A percentile compares a stretch with the other conserved stretches of the same genome.
Conservation (phyloP, 345 rosid species). For the Sonneratia alba region DNA sequence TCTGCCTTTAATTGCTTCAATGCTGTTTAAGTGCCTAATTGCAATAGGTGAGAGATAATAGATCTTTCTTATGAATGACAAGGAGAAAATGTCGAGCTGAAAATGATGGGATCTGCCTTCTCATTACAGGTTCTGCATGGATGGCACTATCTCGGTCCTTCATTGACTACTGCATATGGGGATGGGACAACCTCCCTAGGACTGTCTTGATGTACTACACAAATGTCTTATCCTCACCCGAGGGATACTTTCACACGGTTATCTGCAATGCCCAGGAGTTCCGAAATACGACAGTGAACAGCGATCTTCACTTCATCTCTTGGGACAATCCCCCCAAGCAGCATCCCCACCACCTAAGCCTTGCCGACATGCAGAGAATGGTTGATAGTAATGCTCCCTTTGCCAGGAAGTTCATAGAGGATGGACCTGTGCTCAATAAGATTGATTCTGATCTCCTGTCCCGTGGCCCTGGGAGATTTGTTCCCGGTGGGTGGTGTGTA, state of each 20-base stretch:
- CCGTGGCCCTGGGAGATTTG: constrained; percentile 45
- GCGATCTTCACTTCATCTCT: constrained; percentile 85
- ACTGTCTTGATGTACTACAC: constrained; percentile 81
- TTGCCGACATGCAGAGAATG: constrained; percentile 59
- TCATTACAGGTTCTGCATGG: constrained; percentile 85
- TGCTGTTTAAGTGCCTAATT: neutral
- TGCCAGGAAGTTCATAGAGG: constrained; percentile 61
- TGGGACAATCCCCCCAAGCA: constrained; percentile 99
- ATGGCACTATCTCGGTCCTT: constrained; percentile 88
- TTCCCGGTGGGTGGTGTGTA: constrained; percentile 90
- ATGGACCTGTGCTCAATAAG: constrained; percentile 69
- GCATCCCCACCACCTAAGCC: constrained; percentile 68
- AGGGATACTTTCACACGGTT: constrained; percentile 94
- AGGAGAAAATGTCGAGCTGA: too few species aligned
- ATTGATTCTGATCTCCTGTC: constrained; percentile 67
- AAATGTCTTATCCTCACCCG: constrained; percentile 87
- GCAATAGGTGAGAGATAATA: neutral
- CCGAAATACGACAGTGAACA: constrained; percentile 79
- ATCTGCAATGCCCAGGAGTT: constrained; percentile 76
- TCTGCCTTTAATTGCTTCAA: too few species aligned
- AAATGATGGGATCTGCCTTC: neutral
- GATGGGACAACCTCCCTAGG: constrained; percentile 96
- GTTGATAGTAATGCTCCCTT: constrained; percentile 74
- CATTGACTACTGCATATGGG: constrained; percentile 91
- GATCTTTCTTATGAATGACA: too few species aligned